Evolutionary conservation across 2,329 filamentous ascomycete genomes (phyloP).

Genomic region (Pseudogymnoascus sp.): DNA sequence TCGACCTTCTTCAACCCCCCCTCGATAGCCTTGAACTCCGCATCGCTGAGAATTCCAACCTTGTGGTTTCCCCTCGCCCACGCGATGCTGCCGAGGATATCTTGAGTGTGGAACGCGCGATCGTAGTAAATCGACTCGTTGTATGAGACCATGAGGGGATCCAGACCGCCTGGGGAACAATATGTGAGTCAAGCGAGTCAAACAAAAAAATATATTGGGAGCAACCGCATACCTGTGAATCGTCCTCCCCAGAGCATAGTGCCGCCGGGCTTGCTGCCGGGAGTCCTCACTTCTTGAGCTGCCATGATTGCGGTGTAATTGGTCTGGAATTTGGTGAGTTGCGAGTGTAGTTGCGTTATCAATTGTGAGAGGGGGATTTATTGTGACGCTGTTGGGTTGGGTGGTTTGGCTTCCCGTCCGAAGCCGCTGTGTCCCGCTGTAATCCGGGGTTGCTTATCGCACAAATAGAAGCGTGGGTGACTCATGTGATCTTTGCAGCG

Average conservation of each 20-base stretch:
- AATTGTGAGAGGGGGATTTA: background rate
- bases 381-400: background rate
- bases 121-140: slow-evolving; percentile 78
- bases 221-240: slow-evolving; percentile 44
- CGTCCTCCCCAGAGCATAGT: slow-evolving; percentile 54
- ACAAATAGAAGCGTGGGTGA: background rate
- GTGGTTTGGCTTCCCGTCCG: background rate
- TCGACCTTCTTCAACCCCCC: slow-evolving; percentile 54
- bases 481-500: background rate
- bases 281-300: slow-evolving; percentile 22
- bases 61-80: slow-evolving; percentile 76
- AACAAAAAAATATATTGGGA: background rate
- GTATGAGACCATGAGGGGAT: slow-evolving; percentile 80
- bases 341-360: background rate
- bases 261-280: slow-evolving; percentile 25
- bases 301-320: slow-evolving; percentile 20
- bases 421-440: slow-evolving; percentile 1
- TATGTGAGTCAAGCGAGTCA: slow-evolving; percentile 13
- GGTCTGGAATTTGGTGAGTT: background rate
- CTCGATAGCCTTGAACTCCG: slow-evolving; percentile 70
- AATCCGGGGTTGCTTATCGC: slow-evolving; percentile 4
- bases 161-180: slow-evolving; percentile 57
- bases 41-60: slow-evolving; percentile 62
- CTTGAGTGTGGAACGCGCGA: slow-evolving; percentile 68
- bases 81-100: slow-evolving; percentile 73